Conservation (phyloP, 257 asterid species). For the Linderniella brevidens region DNA sequence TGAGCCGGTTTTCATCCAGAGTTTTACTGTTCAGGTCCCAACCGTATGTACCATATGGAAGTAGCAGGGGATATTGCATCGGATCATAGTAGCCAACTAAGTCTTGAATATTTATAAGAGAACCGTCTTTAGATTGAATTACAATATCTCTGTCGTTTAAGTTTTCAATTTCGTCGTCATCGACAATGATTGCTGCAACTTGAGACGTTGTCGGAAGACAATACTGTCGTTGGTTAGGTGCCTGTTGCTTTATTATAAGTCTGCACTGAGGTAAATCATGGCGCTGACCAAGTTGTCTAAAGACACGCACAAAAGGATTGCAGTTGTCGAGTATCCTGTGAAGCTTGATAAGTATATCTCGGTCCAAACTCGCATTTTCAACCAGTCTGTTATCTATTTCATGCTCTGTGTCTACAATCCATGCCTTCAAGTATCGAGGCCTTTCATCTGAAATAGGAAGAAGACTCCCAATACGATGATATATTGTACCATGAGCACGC, state of each 20-base stretch:
- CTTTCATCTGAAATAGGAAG: not conserved
- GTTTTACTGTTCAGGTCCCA: not conserved
- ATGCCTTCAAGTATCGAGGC: not conserved
- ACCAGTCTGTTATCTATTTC: not conserved
- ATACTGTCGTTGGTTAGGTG: not conserved
- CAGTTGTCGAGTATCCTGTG: not conserved
- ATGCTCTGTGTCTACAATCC: conserved; percentile 1
- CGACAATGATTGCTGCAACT: conserved; percentile 1
- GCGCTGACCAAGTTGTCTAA: not conserved
- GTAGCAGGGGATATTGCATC: not conserved
- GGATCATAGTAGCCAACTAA: not conserved
- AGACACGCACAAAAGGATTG: not conserved
- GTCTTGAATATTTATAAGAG: not conserved
- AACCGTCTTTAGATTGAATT: not conserved
- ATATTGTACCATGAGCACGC: not conserved
- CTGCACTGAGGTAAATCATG: not conserved
- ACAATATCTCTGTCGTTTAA: not conserved
- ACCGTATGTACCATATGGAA: conserved; percentile 1
- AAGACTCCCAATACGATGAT: not conserved
- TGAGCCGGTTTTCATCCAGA: not conserved
- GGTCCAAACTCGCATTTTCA: not conserved
- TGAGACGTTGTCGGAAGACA: not conserved
- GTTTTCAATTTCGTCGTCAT: not conserved
- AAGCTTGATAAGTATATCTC: not conserved
- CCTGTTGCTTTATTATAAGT: not conserved